Conservation (phyloP, 2,329 filamentous ascomycete genomes). For the Spiromastix sp. region DNA sequence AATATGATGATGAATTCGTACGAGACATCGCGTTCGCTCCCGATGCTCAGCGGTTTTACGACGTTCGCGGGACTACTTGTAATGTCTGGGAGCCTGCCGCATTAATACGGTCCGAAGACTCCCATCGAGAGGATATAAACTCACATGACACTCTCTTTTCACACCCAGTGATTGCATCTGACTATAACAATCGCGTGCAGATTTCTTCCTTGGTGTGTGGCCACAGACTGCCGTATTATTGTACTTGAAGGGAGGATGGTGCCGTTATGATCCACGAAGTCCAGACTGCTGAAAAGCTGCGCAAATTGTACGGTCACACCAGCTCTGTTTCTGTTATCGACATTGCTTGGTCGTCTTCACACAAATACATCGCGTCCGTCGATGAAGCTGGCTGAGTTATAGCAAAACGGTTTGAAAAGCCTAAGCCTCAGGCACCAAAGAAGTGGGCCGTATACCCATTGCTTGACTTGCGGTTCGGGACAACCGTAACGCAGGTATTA, state of each 20-base stretch:
- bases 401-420: slow-evolving; percentile 5
- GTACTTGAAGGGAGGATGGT: slow-evolving; percentile 16
- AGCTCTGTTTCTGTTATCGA: neutral
- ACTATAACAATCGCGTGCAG: neutral
- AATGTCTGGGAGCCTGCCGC: slow-evolving; percentile 22
- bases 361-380: slow-evolving; percentile 10
- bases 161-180: neutral
- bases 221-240: slow-evolving; percentile 9
- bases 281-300: slow-evolving; percentile 2
- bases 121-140: slow-evolving; percentile 9
- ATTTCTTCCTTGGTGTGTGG: slow-evolving; percentile 4
- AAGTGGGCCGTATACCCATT: slow-evolving; percentile 7
- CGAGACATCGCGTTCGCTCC: slow-evolving; percentile 17
- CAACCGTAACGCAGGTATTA: slow-evolving; percentile 4
- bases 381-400: slow-evolving; percentile 7
- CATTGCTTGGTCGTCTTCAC: slow-evolving; percentile 7
- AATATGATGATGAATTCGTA: slow-evolving; percentile 13
- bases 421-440: slow-evolving; percentile 1
- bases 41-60: slow-evolving; percentile 18
- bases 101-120: slow-evolving; percentile 13
- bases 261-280: slow-evolving; percentile 11
- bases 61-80: slow-evolving; percentile 16
- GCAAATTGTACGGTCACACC: slow-evolving; percentile 6
- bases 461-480: slow-evolving; percentile 5
- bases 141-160: neutral